Base-by-base conservation (phyloP, 2,329 filamentous ascomycete genomes). In the Diplodia intermedia region DNA sequence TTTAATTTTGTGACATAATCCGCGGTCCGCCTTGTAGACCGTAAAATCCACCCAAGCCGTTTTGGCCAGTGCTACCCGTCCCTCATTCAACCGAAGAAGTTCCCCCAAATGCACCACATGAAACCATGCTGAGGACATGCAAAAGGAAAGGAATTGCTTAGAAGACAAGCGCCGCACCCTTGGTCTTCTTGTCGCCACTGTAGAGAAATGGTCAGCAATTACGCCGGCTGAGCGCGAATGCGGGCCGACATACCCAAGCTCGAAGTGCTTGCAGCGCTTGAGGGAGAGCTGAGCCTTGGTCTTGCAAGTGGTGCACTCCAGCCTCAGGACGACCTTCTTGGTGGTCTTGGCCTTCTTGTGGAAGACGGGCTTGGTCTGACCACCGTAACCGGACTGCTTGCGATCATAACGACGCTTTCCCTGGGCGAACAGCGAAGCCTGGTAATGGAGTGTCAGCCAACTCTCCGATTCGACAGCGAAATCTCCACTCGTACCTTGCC, bases 321-420 rank as follows among this genome's bases (percentile, higher is more conserved):
- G 86, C 87, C 95, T 90, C 85, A 99, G 87, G 80, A 99, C 96
- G 79, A 99, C 91, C 91, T 99, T 99, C 92, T 99, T 99, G 82
- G 95, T 99, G 77, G 95, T 99, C 92, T 99, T 99, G 76, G 95
- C 95, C 88, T 97, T 98, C 91, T 98, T 99, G 92, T 98, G 95
- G 92, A 98, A 99, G 81, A 99, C 94, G 79, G 96, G 95, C 88
- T 99, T 99, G 81, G 95, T 99, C 88, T 99, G 95, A 94, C 95
- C 95, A 92, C 95, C 95, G 83, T 97, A 98, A 92, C 94, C 94
- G 83, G 91, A 93, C 88, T 98, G 94, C 89, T 98, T 98, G 82
- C 93, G 90, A 87, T 97, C 93, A 63, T 70, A 69, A 91, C 94
- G 94, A 86, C 94, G 92, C 92, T 98, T 99, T 89, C 94, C 94